phyloP scores from a whole-genome alignment of 2,329 filamentous ascomycete species.

The Geosmithia flava region DNA sequence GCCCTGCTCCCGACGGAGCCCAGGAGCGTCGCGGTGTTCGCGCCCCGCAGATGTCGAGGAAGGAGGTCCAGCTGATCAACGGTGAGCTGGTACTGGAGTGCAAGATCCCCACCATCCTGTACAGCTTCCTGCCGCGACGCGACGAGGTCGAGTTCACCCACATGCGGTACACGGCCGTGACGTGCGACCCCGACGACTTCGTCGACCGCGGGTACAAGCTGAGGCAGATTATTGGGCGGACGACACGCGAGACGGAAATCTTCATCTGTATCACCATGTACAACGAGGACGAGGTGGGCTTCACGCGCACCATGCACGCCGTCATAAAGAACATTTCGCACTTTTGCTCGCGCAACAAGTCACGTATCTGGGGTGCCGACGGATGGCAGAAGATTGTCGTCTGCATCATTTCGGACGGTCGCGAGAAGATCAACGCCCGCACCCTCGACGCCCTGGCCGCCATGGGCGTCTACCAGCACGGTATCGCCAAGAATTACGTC shows the following conservation, averaged over 20 bases:
- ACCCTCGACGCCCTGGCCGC: conserved; percentile 90
- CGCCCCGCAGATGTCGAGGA: conserved; percentile 77
- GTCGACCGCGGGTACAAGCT: conserved; percentile 81
- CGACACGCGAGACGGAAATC: conserved; percentile 79
- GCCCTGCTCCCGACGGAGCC: conserved; percentile 72
- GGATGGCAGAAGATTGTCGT: conserved; percentile 99
- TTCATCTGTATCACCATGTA: conserved; percentile 99
- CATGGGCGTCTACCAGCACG: conserved; percentile 96
- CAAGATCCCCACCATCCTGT: conserved; percentile 96
- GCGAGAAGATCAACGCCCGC: conserved; percentile 78
- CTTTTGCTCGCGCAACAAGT: conserved; percentile 86
- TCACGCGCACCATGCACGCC: conserved; percentile 95
- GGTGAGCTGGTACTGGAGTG: conserved; percentile 95
- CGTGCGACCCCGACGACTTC: conserved; percentile 92
- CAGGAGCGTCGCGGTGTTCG: conserved; percentile 82
- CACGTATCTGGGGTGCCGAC: conserved; percentile 89
- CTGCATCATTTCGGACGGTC: conserved; percentile 88
- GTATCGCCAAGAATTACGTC: conserved; percentile 96
- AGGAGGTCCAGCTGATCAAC: conserved; percentile 93
- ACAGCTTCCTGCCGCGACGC: conserved; percentile 87
- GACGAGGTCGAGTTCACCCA: conserved; percentile 96
- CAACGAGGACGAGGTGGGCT: conserved; percentile 94
- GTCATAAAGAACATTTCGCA: conserved; percentile 98
- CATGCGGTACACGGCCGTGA: conserved; percentile 98
- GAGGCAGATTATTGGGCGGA: conserved; percentile 78